Evolutionary conservation across 192 early-diverging fungal genomes (phyloP).

Genomic region (Lunasporangiospora selenospora): DNA sequence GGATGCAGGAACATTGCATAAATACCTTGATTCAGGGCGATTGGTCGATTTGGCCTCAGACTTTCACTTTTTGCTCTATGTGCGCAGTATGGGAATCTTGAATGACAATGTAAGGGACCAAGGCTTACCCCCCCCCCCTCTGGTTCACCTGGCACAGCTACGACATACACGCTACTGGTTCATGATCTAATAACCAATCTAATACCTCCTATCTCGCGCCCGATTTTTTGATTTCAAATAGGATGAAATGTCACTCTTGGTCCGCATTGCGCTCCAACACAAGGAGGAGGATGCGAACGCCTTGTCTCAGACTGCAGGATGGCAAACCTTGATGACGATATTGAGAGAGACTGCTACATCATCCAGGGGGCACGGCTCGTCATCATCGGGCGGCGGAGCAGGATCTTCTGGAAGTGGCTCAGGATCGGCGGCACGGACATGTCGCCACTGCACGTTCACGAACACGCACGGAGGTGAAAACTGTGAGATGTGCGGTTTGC

Average conservation of each 20-base stretch:
- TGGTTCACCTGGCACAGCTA: too few species aligned
- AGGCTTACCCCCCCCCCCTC: too few species aligned
- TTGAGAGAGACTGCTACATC: constrained; percentile 56
- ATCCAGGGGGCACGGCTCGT: constrained; percentile 13
- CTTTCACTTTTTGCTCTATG: constrained; percentile 85
- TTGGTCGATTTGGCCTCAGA: constrained; percentile 71
- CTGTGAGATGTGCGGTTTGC: constrained; percentile 89
- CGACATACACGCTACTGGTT: too few species aligned
- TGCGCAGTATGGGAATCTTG: constrained; percentile 72
- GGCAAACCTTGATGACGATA: constrained; percentile 76
- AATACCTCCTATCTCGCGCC: too few species aligned
- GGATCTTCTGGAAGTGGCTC: constrained; percentile 21
- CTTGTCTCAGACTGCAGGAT: constrained; percentile 59
- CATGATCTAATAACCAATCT: too few species aligned
- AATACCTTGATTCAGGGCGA: constrained; percentile 53
- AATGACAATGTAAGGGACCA: constrained; percentile 35
- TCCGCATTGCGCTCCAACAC: constrained; percentile 45
- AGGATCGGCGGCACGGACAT: constrained; percentile 53
- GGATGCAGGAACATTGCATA: constrained; percentile 65
- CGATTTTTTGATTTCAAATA: too few species aligned
- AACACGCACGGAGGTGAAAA: constrained; percentile 65
- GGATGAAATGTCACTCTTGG: constrained; percentile 61
- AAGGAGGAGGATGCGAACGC: constrained; percentile 26
- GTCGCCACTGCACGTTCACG: constrained; percentile 83
- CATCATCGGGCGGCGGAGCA: constrained; percentile 17